Percentiles rank a stretch among this genome's conserved stretches.
Evolutionary conservation across 1,284 basidiomycete genomes (phyloP).

Genomic region (Ganoderma lingzhi): DNA sequence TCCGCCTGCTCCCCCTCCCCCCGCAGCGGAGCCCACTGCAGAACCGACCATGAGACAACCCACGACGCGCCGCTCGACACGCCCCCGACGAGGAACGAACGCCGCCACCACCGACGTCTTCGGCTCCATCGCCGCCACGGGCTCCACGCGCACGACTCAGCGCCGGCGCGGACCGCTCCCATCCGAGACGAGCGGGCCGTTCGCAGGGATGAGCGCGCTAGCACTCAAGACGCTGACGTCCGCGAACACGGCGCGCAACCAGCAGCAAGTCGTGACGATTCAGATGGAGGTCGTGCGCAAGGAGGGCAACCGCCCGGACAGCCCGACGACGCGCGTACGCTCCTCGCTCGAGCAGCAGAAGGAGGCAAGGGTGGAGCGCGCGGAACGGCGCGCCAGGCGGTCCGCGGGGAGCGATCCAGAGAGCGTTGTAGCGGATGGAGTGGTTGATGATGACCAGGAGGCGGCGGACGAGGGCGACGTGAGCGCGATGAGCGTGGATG

Average conservation of each 20-base stretch:
- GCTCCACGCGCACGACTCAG: slow-evolving; percentile 45
- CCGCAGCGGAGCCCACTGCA: slow-evolving; percentile 3
- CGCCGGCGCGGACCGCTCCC: slow-evolving; percentile 44
- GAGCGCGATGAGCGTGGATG: slow-evolving; percentile 39
- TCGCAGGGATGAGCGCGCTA: slow-evolving; percentile 69
- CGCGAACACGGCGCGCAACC: slow-evolving; percentile 75
- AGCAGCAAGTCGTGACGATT: slow-evolving; percentile 65
- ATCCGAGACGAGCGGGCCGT: slow-evolving; percentile 52
- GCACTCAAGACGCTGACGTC: slow-evolving; percentile 74
- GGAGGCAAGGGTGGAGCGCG: slow-evolving; percentile 75
- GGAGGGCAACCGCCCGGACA: slow-evolving; percentile 78
- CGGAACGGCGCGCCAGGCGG: slow-evolving; percentile 64
- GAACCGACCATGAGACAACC: not conserved
- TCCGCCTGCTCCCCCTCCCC: not conserved
- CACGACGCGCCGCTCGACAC: slow-evolving; percentile 54
- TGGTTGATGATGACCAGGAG: slow-evolving; percentile 19
- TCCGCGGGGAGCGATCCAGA: slow-evolving; percentile 48
- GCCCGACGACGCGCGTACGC: slow-evolving; percentile 78
- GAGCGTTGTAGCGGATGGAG: not conserved
- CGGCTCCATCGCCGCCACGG: slow-evolving; percentile 35
- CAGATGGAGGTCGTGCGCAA: slow-evolving; percentile 75
- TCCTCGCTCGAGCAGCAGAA: slow-evolving; percentile 76
- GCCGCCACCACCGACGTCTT: slow-evolving; percentile 49
- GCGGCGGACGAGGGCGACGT: slow-evolving; percentile 32
- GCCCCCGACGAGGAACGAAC: slow-evolving; percentile 56